A percentile compares a stretch with the other conserved stretches of the same genome.
phyloP scores from a whole-genome alignment of 495 filamentous ascomycete genomes.

The Tuber indicum region DNA sequence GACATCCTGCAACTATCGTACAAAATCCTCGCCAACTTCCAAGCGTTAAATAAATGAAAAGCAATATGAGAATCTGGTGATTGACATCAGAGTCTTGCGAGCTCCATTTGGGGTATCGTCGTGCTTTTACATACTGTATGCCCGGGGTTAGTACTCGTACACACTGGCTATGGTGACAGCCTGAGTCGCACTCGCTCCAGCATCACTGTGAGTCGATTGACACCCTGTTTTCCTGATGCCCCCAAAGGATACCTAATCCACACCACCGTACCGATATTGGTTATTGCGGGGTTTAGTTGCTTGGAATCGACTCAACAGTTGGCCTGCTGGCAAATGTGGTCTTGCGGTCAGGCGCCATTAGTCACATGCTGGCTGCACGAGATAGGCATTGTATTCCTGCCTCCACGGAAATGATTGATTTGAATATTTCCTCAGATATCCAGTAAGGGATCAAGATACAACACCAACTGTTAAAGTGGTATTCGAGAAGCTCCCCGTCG shows the following conservation, averaged over 20 bases:
- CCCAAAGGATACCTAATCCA: background rate
- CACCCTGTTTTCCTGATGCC: background rate
- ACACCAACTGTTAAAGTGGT: background rate
- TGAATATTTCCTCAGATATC: conserved; percentile 51
- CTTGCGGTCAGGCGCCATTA: background rate
- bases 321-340: conserved; percentile 13
- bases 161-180: background rate
- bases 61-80: conserved; percentile 74
- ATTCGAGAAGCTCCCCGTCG: background rate
- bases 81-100: conserved; percentile 73
- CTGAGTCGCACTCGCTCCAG: background rate
- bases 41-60: conserved; percentile 59
- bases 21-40: background rate
- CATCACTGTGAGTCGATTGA: background rate
- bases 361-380: conserved; percentile 10
- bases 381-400: conserved; percentile 52
- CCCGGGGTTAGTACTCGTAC: background rate
- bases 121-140: background rate
- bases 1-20: background rate
- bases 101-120: conserved; percentile 49
- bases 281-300: conserved; percentile 16
- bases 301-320: conserved; percentile 21
- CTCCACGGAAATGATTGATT: conserved; percentile 77
- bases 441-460: background rate
- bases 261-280: background rate